Base-by-base conservation (phyloP, 176 grass and related monocot genomes). In the Raddia guianensis region DNA sequence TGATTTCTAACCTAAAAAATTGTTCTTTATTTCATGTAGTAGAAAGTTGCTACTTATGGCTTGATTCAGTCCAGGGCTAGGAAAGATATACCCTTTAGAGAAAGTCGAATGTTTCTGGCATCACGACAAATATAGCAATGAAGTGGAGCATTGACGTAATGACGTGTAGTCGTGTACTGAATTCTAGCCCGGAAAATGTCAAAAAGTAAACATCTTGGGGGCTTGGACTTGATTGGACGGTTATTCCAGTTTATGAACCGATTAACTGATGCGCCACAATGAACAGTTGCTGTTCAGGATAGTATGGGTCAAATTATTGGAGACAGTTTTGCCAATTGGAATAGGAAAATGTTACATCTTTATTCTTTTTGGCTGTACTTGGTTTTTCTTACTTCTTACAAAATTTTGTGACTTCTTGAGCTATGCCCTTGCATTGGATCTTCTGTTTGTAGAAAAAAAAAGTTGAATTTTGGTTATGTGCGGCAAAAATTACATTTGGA, bases 1-100 rank as follows among this genome's bases (percentile, higher is more conserved):
- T 62, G 42, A 73, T 57, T 86, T 80, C 65, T 18, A 33, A 43
- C 33, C 7, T 12, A 3, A 82, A 64, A 55, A 40, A 43, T 12
- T 74, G 45, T 49, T 78, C 27, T 9, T 70, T 57, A 19, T 13
- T 72, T 80, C 63, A 47, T 51, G 11, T 55, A 32, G 3, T 49
- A 9, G 12, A 42, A 84, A 76, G 5, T 57, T 7, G 12, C 21
- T 21, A n/a, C 54, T 49, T 66, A 4, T 70, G 16, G n/a, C 0
- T 73, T 66, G 12, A 5, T 33, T 83, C 47, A 10, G 13, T 79
- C 56, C 7, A 44, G 13, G 8, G 54, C 33, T 79, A 64, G 9
- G 55, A 49, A 74, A 10, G 37, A 49, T 43, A 42, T 67, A 21
- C 33, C 57, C 4, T 73, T 55, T 52, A 49, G 64, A 34, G 5